phyloP scores from a whole-genome alignment of 2,329 filamentous ascomycete species.

The Stagonosporopsis vannaccii region DNA sequence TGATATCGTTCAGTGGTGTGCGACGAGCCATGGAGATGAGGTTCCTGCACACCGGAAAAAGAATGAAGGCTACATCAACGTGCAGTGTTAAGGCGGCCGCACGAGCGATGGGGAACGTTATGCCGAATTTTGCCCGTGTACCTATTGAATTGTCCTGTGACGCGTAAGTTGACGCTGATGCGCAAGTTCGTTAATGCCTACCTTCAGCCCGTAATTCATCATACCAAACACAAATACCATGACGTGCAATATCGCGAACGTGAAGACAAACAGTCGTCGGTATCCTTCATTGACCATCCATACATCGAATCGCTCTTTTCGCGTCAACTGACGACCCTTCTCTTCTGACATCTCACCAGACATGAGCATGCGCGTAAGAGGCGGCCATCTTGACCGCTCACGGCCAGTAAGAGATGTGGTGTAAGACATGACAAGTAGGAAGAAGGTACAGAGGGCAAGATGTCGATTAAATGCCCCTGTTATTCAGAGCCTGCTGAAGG shows the following conservation, averaged over 20 bases:
- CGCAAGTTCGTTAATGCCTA: constrained; percentile 26
- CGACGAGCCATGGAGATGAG: constrained; percentile 82
- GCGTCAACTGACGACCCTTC: constrained; percentile 70
- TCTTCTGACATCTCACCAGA: constrained; percentile 83
- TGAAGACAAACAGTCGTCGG: constrained; percentile 79
- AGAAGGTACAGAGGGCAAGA: constrained; percentile 16
- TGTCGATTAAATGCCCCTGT: constrained; percentile 35
- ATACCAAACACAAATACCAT: constrained; percentile 83
- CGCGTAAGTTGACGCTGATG: constrained; percentile 14
- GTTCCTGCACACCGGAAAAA: constrained; percentile 84
- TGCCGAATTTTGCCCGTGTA: constrained; percentile 73
- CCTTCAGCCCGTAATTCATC: constrained; percentile 79
- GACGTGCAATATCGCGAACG: constrained; percentile 75
- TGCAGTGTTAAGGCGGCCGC: constrained; percentile 79
- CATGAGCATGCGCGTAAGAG: constrained; percentile 80
- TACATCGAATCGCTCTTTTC: constrained; percentile 76
- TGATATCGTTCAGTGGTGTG: constrained; percentile 83
- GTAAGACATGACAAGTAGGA: constrained; percentile 39
- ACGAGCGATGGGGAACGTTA: constrained; percentile 79
- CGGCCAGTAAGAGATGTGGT: constrained; percentile 47
- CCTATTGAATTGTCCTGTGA: constrained; percentile 67
- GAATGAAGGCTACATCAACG: constrained; percentile 79
- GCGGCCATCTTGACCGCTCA: constrained; percentile 82
- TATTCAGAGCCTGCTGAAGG: constrained; percentile 52
- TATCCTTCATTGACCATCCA: constrained; percentile 94